These are phyloP conservation scores for Plasmopara muralis DNA, from an alignment of 352 stramenopile species.

Conservation along the genomic window DNA sequence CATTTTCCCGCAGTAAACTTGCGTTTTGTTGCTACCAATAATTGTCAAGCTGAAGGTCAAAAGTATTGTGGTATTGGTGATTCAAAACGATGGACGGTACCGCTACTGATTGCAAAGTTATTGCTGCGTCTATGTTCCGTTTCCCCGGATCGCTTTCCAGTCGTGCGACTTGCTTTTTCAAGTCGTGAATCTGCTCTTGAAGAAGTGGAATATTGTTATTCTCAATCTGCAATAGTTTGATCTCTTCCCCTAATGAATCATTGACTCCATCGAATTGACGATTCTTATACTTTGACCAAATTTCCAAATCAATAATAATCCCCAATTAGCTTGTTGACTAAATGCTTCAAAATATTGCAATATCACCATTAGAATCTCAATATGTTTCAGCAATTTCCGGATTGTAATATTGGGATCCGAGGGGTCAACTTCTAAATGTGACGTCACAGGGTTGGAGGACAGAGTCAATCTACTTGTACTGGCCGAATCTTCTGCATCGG, in stretches of 20 bases:
- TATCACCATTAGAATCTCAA: constrained; percentile 66
- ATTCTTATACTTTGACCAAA: constrained; percentile 47
- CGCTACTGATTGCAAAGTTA: constrained; percentile 40
- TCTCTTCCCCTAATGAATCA: constrained; percentile 50
- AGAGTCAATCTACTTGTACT: constrained; percentile 9
- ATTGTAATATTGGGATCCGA: constrained; percentile 79
- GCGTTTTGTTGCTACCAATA: constrained; percentile 35
- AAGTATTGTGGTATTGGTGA: too few relatives aligned
- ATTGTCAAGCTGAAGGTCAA: too few relatives aligned
- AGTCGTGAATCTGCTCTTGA: constrained; percentile 51
- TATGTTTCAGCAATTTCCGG: constrained; percentile 77
- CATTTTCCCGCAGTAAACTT: constrained; percentile 40
- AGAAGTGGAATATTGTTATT: constrained; percentile 85
- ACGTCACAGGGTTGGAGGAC: constrained; percentile 26
- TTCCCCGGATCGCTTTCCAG: constrained; percentile 7
- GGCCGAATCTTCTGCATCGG: constrained; percentile 1
- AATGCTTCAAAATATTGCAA: not conserved
- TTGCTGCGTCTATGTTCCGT: constrained; percentile 10
- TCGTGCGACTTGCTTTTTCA: constrained; percentile 47
- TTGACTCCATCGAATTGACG: constrained; percentile 43
- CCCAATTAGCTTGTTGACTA: not conserved
- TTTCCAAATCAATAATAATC: constrained; percentile 28
- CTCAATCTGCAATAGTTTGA: constrained; percentile 58
- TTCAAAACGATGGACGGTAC: constrained; percentile 7
- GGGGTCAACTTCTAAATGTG: constrained; percentile 62